Conservation (phyloP, 1,139 yeast genomes). For the Taphrina communis region DNA sequence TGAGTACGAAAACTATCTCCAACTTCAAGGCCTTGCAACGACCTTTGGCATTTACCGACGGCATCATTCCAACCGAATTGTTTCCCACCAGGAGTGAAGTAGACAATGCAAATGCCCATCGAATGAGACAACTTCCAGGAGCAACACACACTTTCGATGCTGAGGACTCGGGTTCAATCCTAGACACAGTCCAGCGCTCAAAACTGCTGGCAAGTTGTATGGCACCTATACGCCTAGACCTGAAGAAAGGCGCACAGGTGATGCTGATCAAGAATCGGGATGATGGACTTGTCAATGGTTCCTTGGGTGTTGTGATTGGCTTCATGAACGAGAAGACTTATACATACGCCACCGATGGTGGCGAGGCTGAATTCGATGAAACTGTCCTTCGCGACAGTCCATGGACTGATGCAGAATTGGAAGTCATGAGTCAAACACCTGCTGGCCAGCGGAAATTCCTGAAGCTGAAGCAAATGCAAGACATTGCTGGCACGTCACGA, state of each 20-base stretch:
- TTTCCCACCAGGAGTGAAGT: slow-evolving; percentile 86
- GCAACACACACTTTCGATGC: slow-evolving; percentile 60
- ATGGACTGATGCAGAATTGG: slow-evolving; percentile 41
- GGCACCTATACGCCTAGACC: slow-evolving; percentile 66
- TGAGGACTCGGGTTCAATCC: slow-evolving; percentile 66
- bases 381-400: slow-evolving; percentile 24
- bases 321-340: slow-evolving; percentile 68
- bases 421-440: slow-evolving; percentile 32
- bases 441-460: slow-evolving; percentile 36
- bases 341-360: slow-evolving; percentile 46
- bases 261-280: slow-evolving; percentile 94
- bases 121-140: slow-evolving; percentile 63
- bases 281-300: slow-evolving; percentile 86
- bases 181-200: slow-evolving; percentile 52
- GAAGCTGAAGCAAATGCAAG: slow-evolving; percentile 30
- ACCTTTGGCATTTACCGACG: slow-evolving; percentile 64
- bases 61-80: slow-evolving; percentile 83
- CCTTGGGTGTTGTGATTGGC: slow-evolving; percentile 82
- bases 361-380: slow-evolving; percentile 35
- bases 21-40: slow-evolving; percentile 66
- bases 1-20: slow-evolving; percentile 60
- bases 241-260: slow-evolving; percentile 88
- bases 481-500: slow-evolving; percentile 32
- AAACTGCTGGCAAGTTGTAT: slow-evolving; percentile 65
- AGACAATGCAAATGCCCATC: slow-evolving; percentile 69